Evolutionary conservation across 768 basidiomycete species (phyloP).

Genomic region (Suillus alpinus): DNA sequence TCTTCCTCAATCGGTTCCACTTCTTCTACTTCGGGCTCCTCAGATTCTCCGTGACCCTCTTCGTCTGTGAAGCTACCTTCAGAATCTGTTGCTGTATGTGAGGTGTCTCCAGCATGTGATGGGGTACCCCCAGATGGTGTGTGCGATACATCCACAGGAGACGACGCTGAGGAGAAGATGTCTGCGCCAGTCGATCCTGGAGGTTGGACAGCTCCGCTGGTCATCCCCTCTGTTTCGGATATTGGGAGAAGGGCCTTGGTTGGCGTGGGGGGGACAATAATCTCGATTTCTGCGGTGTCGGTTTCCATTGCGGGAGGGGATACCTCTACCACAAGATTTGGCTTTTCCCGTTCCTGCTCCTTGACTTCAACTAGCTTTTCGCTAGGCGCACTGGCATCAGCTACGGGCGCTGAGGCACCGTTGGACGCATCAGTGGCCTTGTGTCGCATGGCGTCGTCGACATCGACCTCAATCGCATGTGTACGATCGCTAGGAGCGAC

Average conservation of each 20-base stretch:
- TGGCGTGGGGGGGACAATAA: conserved; percentile 49
- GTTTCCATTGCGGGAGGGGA: conserved; percentile 17
- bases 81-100: conserved; percentile 31
- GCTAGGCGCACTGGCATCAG: conserved; percentile 18
- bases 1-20: conserved; percentile 69
- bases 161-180: conserved; percentile 25
- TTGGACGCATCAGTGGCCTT: conserved; percentile 19
- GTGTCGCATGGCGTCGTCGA: conserved; percentile 18
- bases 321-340: conserved; percentile 26
- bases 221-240: conserved; percentile 83
- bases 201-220: conserved; percentile 88
- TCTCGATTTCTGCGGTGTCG: conserved; percentile 31
- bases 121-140: conserved; percentile 23
- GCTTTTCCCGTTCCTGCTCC: conserved; percentile 40
- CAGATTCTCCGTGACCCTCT: conserved; percentile 66
- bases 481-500: conserved; percentile 48
- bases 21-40: conserved; percentile 62
- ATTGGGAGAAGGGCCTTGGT: conserved; percentile 46
- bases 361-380: conserved; percentile 30
- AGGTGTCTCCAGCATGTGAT: conserved; percentile 27
- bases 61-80: conserved; percentile 52
- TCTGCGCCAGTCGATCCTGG: conserved; percentile 73
- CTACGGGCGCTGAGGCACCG: conserved; percentile 18
- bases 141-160: conserved; percentile 22
- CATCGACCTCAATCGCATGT: conserved; percentile 44